Base-by-base conservation (phyloP, 1,284 basidiomycete genomes). In the Takashimella koratensis region DNA sequence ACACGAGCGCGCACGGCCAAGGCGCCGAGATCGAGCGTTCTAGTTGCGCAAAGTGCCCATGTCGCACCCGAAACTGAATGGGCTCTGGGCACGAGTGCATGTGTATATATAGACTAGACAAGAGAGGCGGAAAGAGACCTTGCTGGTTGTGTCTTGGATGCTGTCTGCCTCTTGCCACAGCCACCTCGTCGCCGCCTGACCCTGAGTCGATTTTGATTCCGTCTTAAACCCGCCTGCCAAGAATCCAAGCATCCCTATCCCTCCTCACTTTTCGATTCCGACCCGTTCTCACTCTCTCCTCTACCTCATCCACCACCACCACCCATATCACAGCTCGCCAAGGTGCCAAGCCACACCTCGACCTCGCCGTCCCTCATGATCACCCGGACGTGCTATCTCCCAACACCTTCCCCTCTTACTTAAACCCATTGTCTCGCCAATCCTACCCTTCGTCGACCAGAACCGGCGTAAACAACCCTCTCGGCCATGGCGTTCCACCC, bases 401-500 rank as follows among this genome's bases (percentile, higher is more conserved):
- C 30, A 36, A 16, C 30, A 36, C 8, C 30, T 16, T 36, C 16
- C 16, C 16, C 30, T 36, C 30, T 16, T 16, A 36, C 16, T 8
- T 16, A 8, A 8, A 36, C 16, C 30, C 16, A 8, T 36, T 16
- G 10, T 16, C 30, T n/a, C n/a, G n/a, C 30, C 30, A 36, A 8
- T 8, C 30, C 16, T 36, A 36, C 16, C 30, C 16, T 36, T 36
- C 30, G 10, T 16, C 30, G 16, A 36, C 30, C 8, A 27, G 26
- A 40, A 21, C 21, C 43, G 30, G 52, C 43, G 43, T 44, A 22
- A 22, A 52, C 25, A 22, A 45, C 19, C 12, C 46, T 63, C 24
- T 16, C 30, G 30, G 30, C 30, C 46, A 65, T 62, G 60, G 63
- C 58, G 12, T 77, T 77, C 54, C 58, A 64, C 43, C 76, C 76